Base-by-base conservation (phyloP, 768 basidiomycete genomes). In the Kockovaella imperatae region DNA sequence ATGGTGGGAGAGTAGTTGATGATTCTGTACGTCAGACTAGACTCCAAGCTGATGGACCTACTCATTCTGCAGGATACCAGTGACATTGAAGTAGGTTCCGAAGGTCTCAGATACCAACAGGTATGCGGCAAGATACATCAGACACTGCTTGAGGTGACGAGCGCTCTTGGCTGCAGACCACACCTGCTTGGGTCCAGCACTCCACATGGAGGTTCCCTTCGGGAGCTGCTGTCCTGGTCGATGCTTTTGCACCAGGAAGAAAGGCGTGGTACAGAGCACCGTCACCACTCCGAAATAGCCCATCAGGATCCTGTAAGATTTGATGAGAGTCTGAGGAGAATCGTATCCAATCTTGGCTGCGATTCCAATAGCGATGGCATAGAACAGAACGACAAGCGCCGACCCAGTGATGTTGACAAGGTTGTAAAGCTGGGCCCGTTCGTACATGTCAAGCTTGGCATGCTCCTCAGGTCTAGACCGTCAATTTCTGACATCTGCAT, bases 171-270 rank as follows among this genome's bases (percentile, higher is more conserved):
- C 18, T 2, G 47, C 52, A 5, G 23, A 8, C 40, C 40, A 48
- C 5, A 53, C 42, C 36, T 53, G 52, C 29, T 45, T 18, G 14
- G 51, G 52, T 28, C 52, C 52, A 30, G 42, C 52, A 13, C 13
- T 24, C 52, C 46, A 53, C 26, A 20, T 20, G 6, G 14, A 18
- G 17, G 40, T 28, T 1, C 47, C 47, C 10, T 34, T 41, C 18
- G 52, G 52, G 14, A 53, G n/a, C 28, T 53, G 28, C 36, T 53
- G 52, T 20, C 52, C 52, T 3, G 52, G 52, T 23, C 52, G 46
- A 18, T 44, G 31, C 35, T 48, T 49, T 32, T 42, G 17, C 5
- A 24, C 31, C 24, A 53, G 25, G 42, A 53, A 53, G 31, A 41
- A 53, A 2, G 52, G 52, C 10, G 40, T 29, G 13, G 47, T 53